A percentile compares a stretch with the other conserved stretches of the same genome.
These are phyloP conservation scores for Ceratobasidium sp. DNA, from an alignment of 1,284 basidiomycete species.

Conservation along the genomic window DNA sequence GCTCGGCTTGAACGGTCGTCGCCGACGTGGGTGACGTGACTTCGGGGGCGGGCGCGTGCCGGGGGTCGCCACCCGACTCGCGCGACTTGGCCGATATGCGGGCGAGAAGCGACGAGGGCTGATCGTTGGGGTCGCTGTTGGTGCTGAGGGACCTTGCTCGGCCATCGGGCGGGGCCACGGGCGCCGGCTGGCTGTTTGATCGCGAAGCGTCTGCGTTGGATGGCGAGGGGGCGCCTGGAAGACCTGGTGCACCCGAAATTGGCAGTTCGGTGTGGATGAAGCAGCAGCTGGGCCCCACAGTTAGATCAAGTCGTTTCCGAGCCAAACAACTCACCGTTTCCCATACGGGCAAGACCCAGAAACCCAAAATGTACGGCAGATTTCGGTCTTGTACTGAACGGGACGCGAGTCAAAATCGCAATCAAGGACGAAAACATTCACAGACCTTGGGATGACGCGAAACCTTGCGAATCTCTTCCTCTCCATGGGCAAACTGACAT, in stretches of 20 bases:
- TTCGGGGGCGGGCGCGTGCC: slow-evolving; percentile 16
- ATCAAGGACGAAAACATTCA: background rate
- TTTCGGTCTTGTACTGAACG: slow-evolving; percentile 85
- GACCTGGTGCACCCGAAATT: slow-evolving; percentile 60
- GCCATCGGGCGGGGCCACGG: slow-evolving; percentile 45
- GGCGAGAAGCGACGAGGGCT: slow-evolving; percentile 69
- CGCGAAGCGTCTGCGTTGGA: slow-evolving; percentile 41
- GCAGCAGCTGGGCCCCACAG: slow-evolving; percentile 60
- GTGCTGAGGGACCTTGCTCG: slow-evolving; percentile 72
- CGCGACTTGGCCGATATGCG: slow-evolving; percentile 66
- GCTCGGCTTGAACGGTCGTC: slow-evolving; percentile 33
- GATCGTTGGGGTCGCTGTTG: slow-evolving; percentile 72
- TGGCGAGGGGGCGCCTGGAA: slow-evolving; percentile 54
- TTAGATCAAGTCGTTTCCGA: background rate
- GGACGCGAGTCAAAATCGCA: slow-evolving; percentile 39
- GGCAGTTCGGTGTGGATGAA: slow-evolving; percentile 88
- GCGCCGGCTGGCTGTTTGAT: slow-evolving; percentile 5
- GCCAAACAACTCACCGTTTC: slow-evolving; percentile 57
- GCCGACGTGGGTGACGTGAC: slow-evolving; percentile 33
- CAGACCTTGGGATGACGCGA: slow-evolving; percentile 83
- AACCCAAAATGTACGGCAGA: slow-evolving; percentile 92
- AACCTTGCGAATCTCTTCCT: slow-evolving; percentile 82
- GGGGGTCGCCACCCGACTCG: slow-evolving; percentile 18
- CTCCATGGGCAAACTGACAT: slow-evolving; percentile 91
- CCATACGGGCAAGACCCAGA: slow-evolving; percentile 90